These are phyloP conservation scores for Candida hispaniensis DNA, from an alignment of 805 yeast species.

Conservation along the genomic window DNA sequence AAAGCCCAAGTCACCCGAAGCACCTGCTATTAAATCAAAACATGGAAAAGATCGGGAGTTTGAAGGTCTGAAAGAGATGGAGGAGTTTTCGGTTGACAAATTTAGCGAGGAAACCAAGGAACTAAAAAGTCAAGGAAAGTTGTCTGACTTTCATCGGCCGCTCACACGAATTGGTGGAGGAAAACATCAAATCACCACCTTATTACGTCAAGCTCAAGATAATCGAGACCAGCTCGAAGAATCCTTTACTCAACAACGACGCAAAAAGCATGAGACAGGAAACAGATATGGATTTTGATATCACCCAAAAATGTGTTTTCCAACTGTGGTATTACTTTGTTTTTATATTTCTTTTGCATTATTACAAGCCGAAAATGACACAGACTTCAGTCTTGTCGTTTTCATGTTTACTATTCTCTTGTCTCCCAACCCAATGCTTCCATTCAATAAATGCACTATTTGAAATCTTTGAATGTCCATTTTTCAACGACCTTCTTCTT, in stretches of 20 bases:
- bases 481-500: constrained; percentile 75
- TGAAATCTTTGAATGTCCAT: constrained; percentile 84
- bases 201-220: constrained; percentile 27
- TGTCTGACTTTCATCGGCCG: constrained; percentile 26
- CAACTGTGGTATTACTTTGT: no score
- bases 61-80: constrained; percentile 17
- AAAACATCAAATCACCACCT: constrained; percentile 27
- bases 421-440: background rate
- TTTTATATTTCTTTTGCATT: constrained; percentile 4
- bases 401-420: background rate
- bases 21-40: no score
- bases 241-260: constrained; percentile 22
- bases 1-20: no score
- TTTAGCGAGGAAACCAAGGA: constrained; percentile 31
- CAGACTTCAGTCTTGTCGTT: no score
- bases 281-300: constrained; percentile 12
- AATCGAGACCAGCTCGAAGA: constrained; percentile 29
- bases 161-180: constrained; percentile 28
- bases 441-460: no score
- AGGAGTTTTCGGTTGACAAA: constrained; percentile 32
- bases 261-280: constrained; percentile 23
- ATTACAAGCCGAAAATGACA: no score
- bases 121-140: constrained; percentile 28
- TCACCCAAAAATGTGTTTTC: no score
- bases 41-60: constrained; percentile 8